Evolutionary conservation across 179 eudicot species (phyloP).

Genomic region (Carnegiea gigantea): DNA sequence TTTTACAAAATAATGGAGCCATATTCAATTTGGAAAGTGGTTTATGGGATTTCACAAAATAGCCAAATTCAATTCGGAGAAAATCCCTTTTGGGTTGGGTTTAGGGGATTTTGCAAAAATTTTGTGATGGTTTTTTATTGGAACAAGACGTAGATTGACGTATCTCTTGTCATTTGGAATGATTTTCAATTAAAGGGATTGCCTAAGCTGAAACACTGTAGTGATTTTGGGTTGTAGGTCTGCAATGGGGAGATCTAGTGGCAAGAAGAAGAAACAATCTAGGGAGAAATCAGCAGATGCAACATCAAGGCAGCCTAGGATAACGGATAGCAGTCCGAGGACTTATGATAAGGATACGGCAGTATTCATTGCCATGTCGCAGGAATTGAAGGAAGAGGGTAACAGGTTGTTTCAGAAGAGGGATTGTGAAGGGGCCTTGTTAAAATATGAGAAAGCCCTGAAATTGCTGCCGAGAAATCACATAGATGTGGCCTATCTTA

Average conservation of each 20-base stretch:
- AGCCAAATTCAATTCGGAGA: neutral
- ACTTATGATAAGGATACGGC: constrained; percentile 63
- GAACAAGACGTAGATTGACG: neutral
- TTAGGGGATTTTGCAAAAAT: neutral
- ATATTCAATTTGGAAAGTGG: neutral
- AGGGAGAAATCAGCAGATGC: constrained; percentile 44
- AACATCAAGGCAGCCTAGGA: constrained; percentile 34
- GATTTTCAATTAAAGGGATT: neutral
- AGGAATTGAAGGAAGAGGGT: constrained; percentile 82
- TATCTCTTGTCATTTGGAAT: neutral
- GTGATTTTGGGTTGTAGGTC: constrained; percentile 33
- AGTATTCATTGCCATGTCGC: constrained; percentile 68
- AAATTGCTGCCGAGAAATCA: constrained; percentile 85
- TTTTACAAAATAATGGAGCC: neutral
- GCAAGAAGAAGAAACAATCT: constrained; percentile 50
- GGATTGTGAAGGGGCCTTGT: constrained; percentile 84
- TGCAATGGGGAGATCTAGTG: constrained; percentile 67
- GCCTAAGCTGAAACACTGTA: constrained; percentile 4
- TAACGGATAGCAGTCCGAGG: constrained; percentile 43
- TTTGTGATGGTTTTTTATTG: neutral
- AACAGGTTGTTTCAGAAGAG: constrained; percentile 82
- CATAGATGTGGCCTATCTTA: constrained; percentile 71
- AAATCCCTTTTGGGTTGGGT: neutral
- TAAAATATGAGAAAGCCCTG: constrained; percentile 87
- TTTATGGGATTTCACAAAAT: neutral